phyloP scores from a whole-genome alignment of 169 alveolate genomes.

The Eimeria zaria region DNA sequence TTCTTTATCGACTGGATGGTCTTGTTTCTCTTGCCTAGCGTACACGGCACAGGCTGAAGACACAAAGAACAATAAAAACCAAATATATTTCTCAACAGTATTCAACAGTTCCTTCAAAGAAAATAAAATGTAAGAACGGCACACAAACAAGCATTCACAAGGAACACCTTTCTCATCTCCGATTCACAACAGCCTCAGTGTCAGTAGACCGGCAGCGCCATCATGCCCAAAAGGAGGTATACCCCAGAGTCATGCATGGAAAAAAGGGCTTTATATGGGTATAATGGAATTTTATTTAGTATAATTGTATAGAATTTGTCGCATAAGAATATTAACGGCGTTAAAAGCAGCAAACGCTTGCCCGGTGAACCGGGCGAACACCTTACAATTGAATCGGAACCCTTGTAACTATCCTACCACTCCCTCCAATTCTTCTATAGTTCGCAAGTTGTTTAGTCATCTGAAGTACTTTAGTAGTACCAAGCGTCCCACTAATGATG shows the following conservation, averaged over 20 bases:
- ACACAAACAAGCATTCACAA: background rate
- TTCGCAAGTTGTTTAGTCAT: background rate
- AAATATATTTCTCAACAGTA: background rate
- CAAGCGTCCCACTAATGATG: background rate
- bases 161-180: background rate
- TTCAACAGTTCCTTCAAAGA: background rate
- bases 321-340: background rate
- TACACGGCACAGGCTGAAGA: background rate
- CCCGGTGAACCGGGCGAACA: background rate
- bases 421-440: background rate
- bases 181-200: background rate
- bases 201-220: background rate
- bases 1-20: background rate
- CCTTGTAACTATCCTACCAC: background rate
- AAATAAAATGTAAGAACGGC: background rate
- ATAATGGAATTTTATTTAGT: background rate
- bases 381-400: background rate
- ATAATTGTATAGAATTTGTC: background rate
- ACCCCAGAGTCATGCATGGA: background rate
- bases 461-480: background rate
- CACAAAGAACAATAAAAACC: background rate
- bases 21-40: background rate
- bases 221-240: background rate
- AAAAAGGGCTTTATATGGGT: background rate
- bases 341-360: background rate